phyloP scores from a whole-genome alignment of 768 basidiomycete species.

The Boletus sp. region DNA sequence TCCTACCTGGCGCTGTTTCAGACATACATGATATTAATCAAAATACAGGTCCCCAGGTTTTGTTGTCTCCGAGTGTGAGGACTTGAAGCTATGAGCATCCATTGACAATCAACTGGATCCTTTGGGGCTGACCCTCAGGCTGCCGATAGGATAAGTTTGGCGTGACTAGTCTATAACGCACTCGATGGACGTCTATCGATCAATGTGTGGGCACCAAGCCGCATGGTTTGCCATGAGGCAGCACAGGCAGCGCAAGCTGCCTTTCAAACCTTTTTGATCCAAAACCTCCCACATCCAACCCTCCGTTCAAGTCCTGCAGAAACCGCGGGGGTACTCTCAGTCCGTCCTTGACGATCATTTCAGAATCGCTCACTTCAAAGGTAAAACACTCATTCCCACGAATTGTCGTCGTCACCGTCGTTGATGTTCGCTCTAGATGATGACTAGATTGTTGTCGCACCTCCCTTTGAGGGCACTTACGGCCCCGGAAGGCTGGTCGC shows the following conservation, averaged over 20 bases:
- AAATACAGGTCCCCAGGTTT: not conserved
- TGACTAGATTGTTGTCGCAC: not conserved
- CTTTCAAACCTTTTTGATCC: not conserved
- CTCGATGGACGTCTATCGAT: constrained; percentile 10
- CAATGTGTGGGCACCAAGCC: not conserved
- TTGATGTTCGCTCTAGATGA: constrained; percentile 10
- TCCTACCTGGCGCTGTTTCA: not conserved
- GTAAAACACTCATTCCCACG: constrained; percentile 5
- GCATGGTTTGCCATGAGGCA: constrained; percentile 27
- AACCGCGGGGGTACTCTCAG: not conserved
- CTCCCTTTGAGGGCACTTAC: too few species aligned
- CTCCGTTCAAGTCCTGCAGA: constrained; percentile 5
- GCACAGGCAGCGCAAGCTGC: constrained; percentile 12
- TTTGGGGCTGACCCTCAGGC: constrained; percentile 4
- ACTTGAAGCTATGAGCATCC: not conserved
- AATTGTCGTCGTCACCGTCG: not conserved
- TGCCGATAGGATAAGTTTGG: not conserved
- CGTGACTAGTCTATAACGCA: not conserved
- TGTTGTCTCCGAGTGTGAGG: not conserved
- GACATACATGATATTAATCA: constrained; percentile 4
- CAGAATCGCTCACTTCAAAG: constrained; percentile 6
- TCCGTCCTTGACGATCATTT: constrained; percentile 5
- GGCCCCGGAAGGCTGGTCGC: not conserved
- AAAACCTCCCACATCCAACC: constrained; percentile 2
- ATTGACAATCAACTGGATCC: not conserved